Evolutionary conservation across 2,329 filamentous ascomycete species (phyloP), one percentile per base, ranked within the genome.

Genomic region (Cladophialophora immunda): DNA sequence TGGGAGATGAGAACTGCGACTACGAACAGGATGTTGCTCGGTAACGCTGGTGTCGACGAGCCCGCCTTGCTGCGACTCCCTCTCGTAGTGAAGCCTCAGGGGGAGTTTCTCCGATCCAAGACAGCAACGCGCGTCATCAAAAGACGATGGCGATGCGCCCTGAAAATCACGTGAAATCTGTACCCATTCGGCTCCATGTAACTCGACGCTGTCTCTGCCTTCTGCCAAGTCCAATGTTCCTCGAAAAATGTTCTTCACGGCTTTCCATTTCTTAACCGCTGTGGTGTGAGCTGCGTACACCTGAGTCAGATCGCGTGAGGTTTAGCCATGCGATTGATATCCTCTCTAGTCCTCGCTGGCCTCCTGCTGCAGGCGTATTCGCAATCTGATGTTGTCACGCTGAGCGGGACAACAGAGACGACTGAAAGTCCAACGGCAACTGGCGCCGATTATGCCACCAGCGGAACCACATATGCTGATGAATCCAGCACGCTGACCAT

Each of bases 401-500:
- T 27, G 22, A 59, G 57, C 57, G 41, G 57, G 34, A 19, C 62
- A 17, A 61, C 41, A 1, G 56, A 64, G n/a, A 68, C 67, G 15
- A 61, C 50, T 17, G n/a, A 67, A 45, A 62, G 63, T n/a, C 68
- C 71, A 7, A 66, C 60, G 15, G 29, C 73, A 15, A 70, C 60
- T 13, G 69, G 58, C 25, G 66, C 64, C 30, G 53, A 74, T 38
- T 65, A 74, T 62, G 70, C 72, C 65, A 74, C 72, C 66, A 75
- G 70, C 67, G 68, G 73, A 69, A 75, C 67, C 61, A 76, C 70
- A 55, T 64, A 56, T 70, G 67, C 58, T 50, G 59, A 67, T 66
- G 58, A 72, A 45, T 66, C 67, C 22, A 71, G 75, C 56, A 73
- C 74, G 27, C 73, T 74, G 29, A 74, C 72, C 13, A 72, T 74